phyloP scores from a whole-genome alignment of 352 stramenopile species.

The Phytophthora citrophthora region DNA sequence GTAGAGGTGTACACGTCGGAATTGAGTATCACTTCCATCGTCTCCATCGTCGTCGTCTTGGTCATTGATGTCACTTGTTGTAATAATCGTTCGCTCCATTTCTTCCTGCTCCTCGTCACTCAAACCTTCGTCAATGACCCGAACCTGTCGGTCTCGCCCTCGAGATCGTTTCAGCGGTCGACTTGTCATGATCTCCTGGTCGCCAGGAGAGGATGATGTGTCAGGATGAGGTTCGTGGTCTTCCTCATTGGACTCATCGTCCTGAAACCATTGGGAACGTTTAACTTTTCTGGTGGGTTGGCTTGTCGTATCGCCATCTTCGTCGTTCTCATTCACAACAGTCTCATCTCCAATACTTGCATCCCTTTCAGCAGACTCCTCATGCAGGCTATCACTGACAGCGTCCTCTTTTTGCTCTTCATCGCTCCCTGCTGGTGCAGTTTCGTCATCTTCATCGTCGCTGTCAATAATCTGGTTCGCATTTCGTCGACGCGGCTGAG shows the following conservation, averaged over 20 bases:
- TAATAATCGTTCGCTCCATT: slow-evolving; percentile 21
- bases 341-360: slow-evolving; percentile 1
- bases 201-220: background rate
- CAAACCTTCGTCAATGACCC: slow-evolving; percentile 42
- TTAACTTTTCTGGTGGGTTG: slow-evolving; percentile 19
- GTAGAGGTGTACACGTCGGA: slow-evolving; percentile 20
- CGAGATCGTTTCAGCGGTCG: slow-evolving; percentile 30
- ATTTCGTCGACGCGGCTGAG: slow-evolving; percentile 29
- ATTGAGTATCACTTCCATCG: slow-evolving; percentile 10
- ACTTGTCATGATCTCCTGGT: background rate
- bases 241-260: slow-evolving; percentile 39
- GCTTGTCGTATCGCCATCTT: slow-evolving; percentile 17
- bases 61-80: background rate
- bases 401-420: slow-evolving; percentile 24
- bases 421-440: slow-evolving; percentile 6
- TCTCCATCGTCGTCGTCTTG: slow-evolving; percentile 18
- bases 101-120: slow-evolving; percentile 43
- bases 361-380: slow-evolving; percentile 10
- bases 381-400: slow-evolving; percentile 8
- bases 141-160: slow-evolving; percentile 20
- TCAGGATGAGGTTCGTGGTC: slow-evolving; percentile 3
- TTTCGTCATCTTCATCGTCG: slow-evolving; percentile 33
- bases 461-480: slow-evolving; percentile 49
- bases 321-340: slow-evolving; percentile 21
- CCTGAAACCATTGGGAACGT: slow-evolving; percentile 33